Base-by-base conservation (phyloP, 75 land plant species). In the Azolla pinnata region DNA sequence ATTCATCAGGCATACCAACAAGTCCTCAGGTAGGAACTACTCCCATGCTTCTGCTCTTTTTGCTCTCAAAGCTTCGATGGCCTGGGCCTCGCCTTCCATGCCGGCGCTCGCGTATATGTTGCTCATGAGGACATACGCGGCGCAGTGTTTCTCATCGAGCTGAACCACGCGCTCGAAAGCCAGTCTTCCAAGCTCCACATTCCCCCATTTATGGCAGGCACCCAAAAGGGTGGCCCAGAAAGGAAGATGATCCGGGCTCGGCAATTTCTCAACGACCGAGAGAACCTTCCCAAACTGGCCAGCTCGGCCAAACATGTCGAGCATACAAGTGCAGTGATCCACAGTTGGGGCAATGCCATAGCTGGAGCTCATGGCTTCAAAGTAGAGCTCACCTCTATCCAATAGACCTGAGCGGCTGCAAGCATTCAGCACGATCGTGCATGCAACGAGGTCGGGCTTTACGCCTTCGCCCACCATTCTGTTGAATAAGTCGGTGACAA, bases 301-400 rank as follows among this genome's bases (percentile, higher is more conserved):
- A 8, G 74, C 56, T 8, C 74, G 67, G 12, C 68, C 74, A n/a
- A 64, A 44, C 48, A 65, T 18, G 46, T 65, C 74, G 38, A 72
- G 63, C 33, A 72, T 52, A 32, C 74, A 72, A 17, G 74, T 66
- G 31, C 59, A 72, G 53, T 79, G 81, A 32, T 31, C 50, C 33
- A 19, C 29, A 18, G 2, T 52, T 29, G 32, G 66, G 29, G 42
- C 20, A 0, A 72, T 65, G 1, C 62, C 58, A 54, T 38, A 44
- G 1, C 18, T 25, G 58, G 25, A 21, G 0, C 52, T 47, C 74
- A 72, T 72, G 42, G 3, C 23, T 4, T 53, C 61, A 30, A 59
- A 72, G 17, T 56, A 14, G 27, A 56, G 51, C 48, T 8, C 5
- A 0, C 63, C 74, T 46, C 57, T 27, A 0, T 52, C 63, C 1